A percentile compares a stretch with the other conserved stretches of the same genome.
Conservation (phyloP, 306 rosid genomes). For the Delonix regia region DNA sequence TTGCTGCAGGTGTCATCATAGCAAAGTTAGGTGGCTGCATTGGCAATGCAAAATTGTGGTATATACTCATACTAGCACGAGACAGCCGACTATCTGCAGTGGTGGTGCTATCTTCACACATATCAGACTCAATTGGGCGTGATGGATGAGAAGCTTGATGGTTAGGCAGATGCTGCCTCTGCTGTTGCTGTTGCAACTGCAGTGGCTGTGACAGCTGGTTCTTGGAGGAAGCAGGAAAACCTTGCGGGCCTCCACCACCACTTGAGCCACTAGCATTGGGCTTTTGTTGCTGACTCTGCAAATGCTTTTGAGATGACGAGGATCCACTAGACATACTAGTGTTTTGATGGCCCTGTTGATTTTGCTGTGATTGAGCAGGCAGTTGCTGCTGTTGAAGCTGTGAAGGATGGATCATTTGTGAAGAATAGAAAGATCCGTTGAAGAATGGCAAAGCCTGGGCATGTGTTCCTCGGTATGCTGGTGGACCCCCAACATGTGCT, state of each 20-base stretch:
- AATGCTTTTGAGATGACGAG: conserved; percentile 83
- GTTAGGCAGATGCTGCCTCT: conserved; percentile 46
- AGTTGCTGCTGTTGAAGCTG: conserved; percentile 71
- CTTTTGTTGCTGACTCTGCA: conserved; percentile 83
- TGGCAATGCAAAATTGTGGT: conserved; percentile 77
- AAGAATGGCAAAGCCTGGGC: conserved; percentile 79
- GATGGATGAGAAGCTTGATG: conserved; percentile 60
- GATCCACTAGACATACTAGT: conserved; percentile 70
- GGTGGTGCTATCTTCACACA: conserved; percentile 89
- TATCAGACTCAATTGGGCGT: conserved; percentile 79
- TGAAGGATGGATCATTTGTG: conserved; percentile 87
- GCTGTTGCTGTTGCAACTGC: conserved; percentile 56
- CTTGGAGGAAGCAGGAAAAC: conserved; percentile 68
- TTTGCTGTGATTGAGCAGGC: conserved; percentile 69
- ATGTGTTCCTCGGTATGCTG: conserved; percentile 84
- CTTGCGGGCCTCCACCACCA: conserved; percentile 64
- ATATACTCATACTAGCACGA: conserved; percentile 64
- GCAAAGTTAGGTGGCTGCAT: conserved; percentile 75
- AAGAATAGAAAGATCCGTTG: conserved; percentile 82
- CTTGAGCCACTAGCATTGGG: conserved; percentile 52
- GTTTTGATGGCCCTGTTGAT: conserved; percentile 75
- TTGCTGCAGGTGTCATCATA: conserved; percentile 66
- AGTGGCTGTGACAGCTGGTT: conserved; percentile 57
- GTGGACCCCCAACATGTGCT: conserved; percentile 84
- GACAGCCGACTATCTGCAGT: conserved; percentile 75